Percentiles rank a stretch among this genome's conserved stretches.
Evolutionary conservation across 208 protist genomes (phyloP).

Genomic region (Naegleria gruberi): DNA sequence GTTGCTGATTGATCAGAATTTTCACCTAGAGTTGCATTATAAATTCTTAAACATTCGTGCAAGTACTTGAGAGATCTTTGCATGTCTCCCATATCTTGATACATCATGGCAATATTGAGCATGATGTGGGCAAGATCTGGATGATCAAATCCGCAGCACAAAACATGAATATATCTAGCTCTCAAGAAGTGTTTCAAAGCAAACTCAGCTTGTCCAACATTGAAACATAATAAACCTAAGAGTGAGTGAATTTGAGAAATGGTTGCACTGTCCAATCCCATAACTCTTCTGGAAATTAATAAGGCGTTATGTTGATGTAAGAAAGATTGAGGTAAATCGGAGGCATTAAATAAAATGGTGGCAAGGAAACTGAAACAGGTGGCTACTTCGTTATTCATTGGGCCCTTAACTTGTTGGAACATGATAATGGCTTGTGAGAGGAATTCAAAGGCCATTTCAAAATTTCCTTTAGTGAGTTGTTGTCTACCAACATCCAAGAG

Average conservation of each 20-base stretch:
- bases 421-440: background rate
- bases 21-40: background rate
- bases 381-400: constrained; percentile 16
- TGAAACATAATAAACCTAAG: background rate
- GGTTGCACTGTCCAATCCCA: background rate
- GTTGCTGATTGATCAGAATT: background rate
- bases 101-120: constrained; percentile 6
- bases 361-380: constrained; percentile 1
- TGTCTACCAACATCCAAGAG: constrained; percentile 38
- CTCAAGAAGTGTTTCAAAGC: constrained; percentile 19
- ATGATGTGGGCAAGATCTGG: background rate
- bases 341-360: background rate
- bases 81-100: constrained; percentile 1
- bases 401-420: constrained; percentile 21
- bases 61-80: background rate
- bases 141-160: constrained; percentile 12
- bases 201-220: background rate
- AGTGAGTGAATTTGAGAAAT: background rate
- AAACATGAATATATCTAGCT: background rate
- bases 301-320: constrained; percentile 9
- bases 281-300: background rate
- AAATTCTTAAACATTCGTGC: background rate
- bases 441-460: constrained; percentile 30
- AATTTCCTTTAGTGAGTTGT: constrained; percentile 30
- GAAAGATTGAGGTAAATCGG: background rate